Base-by-base conservation (phyloP, 257 asterid genomes). In the Perilla frutescens region DNA sequence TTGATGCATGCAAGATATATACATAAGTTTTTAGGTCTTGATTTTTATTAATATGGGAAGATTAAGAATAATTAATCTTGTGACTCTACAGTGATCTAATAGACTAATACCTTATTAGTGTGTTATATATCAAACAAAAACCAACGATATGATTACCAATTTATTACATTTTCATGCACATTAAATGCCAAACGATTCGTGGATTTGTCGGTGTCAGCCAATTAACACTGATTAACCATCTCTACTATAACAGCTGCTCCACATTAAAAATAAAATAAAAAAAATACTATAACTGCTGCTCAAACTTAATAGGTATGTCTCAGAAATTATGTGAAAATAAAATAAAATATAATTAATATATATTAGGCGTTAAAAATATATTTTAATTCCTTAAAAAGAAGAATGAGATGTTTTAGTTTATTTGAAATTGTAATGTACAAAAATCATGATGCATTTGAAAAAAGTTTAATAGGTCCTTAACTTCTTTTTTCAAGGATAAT, bases 141-240 rank as follows among this genome's bases (percentile, higher is more conserved):
- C 14, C 53, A 66, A 4, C 45, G 48, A n/a, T n/a, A n/a, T 71
- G 37, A 66, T 50, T 60, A 50, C 65, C 43, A 40, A 49, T 65
- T 65, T 43, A 56, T 8, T 49, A 1, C 7, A 8, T 2, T 45
- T 71, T 37, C 36, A 50, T 56, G 44, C 77, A 39, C 73, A 79
- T 39, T 74, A 10, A 79, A 70, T 79, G 80, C 67, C 72, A 74
- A 54, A 20, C 4, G 56, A 29, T 6, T 45, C 8, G 50, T 63
- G 62, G 61, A 41, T 48, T 62, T 71, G 66, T 36, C 31, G 29
- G 66, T 60, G 66, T 20, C 49, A 43, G 67, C 53, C 48, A 37
- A 14, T 43, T 40, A 54, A 7, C 26, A 20, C 1, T 20, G 26
- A 20, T 20, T 20, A 15, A 10, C 49, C 54, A 47, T 48, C 34